These are phyloP conservation scores for Racocetra persica DNA, from an alignment of 371 early-diverging fungal genomes.

Conservation along the genomic window DNA sequence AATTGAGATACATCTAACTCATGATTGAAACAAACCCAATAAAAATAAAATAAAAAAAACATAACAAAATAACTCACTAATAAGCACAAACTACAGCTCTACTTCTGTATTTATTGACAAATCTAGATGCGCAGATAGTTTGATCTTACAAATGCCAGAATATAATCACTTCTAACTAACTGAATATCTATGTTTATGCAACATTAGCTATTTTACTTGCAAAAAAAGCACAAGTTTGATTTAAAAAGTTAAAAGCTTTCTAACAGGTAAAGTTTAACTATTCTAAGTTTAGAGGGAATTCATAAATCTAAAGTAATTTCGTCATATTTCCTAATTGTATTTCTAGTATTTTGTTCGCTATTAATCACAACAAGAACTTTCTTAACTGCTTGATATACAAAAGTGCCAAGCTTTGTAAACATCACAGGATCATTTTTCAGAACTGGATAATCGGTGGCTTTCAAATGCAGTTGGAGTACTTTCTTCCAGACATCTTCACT, in stretches of 20 bases:
- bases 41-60: too few relatives aligned
- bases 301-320: background rate
- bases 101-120: too few relatives aligned
- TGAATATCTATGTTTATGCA: too few relatives aligned
- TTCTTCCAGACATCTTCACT: background rate
- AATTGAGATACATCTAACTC: too few relatives aligned
- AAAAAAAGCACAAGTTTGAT: too few relatives aligned
- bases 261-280: background rate
- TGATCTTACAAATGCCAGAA: too few relatives aligned
- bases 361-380: background rate
- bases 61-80: too few relatives aligned
- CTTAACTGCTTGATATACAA: background rate
- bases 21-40: too few relatives aligned
- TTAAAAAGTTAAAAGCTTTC: background rate
- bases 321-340: background rate
- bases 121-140: too few relatives aligned
- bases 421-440: background rate
- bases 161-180: too few relatives aligned
- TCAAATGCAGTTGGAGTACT: background rate
- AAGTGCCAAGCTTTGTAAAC: background rate
- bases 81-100: too few relatives aligned
- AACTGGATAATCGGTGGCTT: background rate
- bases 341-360: background rate
- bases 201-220: too few relatives aligned
- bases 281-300: constrained; percentile 3